A percentile compares a stretch with the other conserved stretches of the same genome.
Evolutionary conservation across 108 stramenopile species (phyloP).

Genomic region (Discostella stelligeroides): DNA sequence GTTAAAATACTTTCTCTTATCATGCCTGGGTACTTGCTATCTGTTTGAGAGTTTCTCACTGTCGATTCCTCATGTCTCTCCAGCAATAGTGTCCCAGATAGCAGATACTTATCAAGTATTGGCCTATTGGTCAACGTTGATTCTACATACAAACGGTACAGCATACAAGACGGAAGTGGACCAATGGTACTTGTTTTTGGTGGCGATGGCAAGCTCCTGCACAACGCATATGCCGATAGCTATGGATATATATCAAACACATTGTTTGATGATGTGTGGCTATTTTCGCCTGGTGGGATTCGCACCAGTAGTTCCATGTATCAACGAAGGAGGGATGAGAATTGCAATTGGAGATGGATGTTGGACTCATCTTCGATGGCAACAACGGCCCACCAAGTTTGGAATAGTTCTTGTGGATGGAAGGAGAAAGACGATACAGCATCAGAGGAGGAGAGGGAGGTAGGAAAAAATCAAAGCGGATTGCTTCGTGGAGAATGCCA

Average conservation of each 20-base stretch:
- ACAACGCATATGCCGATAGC: constrained; percentile 21
- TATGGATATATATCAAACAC: constrained; percentile 36
- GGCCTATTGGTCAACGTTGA: constrained; percentile 11
- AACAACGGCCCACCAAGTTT: constrained; percentile 8
- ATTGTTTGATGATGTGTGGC: constrained; percentile 44
- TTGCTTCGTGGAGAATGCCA: constrained; percentile 15
- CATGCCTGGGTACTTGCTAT: too few relatives aligned
- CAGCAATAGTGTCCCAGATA: constrained; percentile 9
- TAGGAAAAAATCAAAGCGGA: background rate
- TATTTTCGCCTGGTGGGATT: constrained; percentile 18
- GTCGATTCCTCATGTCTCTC: background rate
- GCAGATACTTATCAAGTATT: constrained; percentile 25
- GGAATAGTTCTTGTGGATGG: constrained; percentile 33
- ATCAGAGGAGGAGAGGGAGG: constrained; percentile 7
- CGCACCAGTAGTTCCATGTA: constrained; percentile 5
- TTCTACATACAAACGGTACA: constrained; percentile 18
- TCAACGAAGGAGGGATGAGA: constrained; percentile 8
- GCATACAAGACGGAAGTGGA: constrained; percentile 16
- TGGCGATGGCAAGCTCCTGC: constrained; percentile 28
- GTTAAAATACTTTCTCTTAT: background rate
- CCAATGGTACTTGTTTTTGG: constrained; percentile 33
- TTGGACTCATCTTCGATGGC: too few relatives aligned
- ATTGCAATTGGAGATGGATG: constrained; percentile 20
- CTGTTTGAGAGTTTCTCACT: too few relatives aligned
- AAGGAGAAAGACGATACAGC: too few relatives aligned